These are phyloP conservation scores for Spongispora temasekensis DNA, from an alignment of 1,284 basidiomycete species.

Conservation along the genomic window DNA sequence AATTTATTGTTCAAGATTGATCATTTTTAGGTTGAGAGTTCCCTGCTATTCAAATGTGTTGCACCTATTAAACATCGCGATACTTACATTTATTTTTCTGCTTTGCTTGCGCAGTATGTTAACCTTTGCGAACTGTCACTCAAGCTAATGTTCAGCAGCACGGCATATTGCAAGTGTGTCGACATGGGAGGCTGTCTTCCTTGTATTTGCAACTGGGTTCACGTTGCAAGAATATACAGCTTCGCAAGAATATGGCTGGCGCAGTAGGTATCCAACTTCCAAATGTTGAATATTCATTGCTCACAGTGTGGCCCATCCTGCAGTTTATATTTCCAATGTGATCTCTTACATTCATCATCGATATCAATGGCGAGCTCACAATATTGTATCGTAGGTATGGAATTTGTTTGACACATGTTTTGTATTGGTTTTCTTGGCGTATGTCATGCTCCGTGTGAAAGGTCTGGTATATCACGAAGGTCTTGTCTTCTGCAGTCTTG, in stretches of 20 bases:
- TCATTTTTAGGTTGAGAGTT: slow-evolving; percentile 62
- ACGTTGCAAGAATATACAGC: slow-evolving; percentile 81
- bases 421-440: slow-evolving; percentile 71
- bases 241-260: slow-evolving; percentile 82
- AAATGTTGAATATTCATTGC: slow-evolving; percentile 4
- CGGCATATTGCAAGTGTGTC: slow-evolving; percentile 54
- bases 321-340: slow-evolving; percentile 84
- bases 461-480: slow-evolving; percentile 61
- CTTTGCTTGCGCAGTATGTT: slow-evolving; percentile 68
- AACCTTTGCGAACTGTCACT: neutral
- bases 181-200: slow-evolving; percentile 69
- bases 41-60: slow-evolving; percentile 79
- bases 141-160: slow-evolving; percentile 41
- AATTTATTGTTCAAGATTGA: slow-evolving; percentile 6
- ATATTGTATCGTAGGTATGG: slow-evolving; percentile 61
- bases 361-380: neutral
- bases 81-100: slow-evolving; percentile 72
- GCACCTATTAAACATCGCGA: slow-evolving; percentile 75
- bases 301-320: neutral
- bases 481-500: slow-evolving; percentile 28
- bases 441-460: slow-evolving; percentile 64
- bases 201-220: slow-evolving; percentile 76
- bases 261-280: slow-evolving; percentile 53
- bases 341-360: slow-evolving; percentile 1
- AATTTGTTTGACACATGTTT: slow-evolving; percentile 85